phyloP scores from a whole-genome alignment of 2,329 filamentous ascomycete species.

The Penicillium sp. region DNA sequence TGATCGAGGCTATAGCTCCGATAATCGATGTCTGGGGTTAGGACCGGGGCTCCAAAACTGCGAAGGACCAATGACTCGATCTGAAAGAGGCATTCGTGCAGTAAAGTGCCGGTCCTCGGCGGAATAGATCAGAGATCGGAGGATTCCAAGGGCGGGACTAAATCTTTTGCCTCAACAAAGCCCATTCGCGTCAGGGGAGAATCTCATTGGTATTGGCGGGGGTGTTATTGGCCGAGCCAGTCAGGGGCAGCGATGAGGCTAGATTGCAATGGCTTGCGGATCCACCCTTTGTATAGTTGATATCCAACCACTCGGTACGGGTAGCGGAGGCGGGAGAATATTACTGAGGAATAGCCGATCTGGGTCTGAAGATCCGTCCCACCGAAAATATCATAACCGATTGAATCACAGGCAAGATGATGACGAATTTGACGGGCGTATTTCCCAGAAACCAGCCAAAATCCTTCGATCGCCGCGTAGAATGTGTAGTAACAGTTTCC shows the following conservation, averaged over 20 bases:
- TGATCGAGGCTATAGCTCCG: background rate
- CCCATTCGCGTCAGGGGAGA: conserved; percentile 4
- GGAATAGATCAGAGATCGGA: conserved; percentile 15
- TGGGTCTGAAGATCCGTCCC: conserved; percentile 1
- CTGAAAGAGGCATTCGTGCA: background rate
- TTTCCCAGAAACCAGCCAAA: no score
- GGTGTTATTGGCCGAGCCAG: conserved; percentile 9
- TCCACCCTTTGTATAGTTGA: background rate
- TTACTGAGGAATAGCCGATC: conserved; percentile 22
- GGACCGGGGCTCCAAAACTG: background rate
- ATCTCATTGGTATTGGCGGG: conserved; percentile 9
- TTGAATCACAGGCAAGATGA: background rate
- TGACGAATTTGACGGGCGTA: background rate
- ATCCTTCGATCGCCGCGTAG: no score
- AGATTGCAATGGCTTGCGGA: background rate
- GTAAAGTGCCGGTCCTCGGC: conserved; percentile 24
- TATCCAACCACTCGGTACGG: conserved; percentile 13
- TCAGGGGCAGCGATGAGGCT: background rate
- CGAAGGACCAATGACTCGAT: background rate
- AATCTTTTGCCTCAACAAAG: conserved; percentile 4
- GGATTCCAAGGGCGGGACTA: conserved; percentile 8
- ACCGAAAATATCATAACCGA: conserved; percentile 1
- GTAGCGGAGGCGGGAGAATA: conserved; percentile 16
- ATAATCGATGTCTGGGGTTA: background rate
- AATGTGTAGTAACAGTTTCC: conserved; percentile 6